phyloP scores from a whole-genome alignment of 1,139 yeast genomes.

The Taphrina communis region DNA sequence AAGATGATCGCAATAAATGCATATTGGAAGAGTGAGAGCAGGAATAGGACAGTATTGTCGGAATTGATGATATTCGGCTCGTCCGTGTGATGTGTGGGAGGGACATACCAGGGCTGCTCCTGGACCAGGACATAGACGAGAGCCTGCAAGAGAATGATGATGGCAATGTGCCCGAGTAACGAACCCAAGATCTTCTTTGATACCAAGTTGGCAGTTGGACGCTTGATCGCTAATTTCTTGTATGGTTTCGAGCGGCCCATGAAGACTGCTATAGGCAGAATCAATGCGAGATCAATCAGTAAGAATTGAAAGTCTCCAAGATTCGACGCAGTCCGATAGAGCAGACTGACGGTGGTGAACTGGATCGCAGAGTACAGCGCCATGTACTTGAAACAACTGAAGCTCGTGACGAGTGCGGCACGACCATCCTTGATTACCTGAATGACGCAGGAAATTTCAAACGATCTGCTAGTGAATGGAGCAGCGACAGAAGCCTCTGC shows the following conservation, averaged over 20 bases:
- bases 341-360: slow-evolving; percentile 79
- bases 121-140: slow-evolving; percentile 68
- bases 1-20: slow-evolving; percentile 79
- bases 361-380: slow-evolving; percentile 96
- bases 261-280: slow-evolving; percentile 90
- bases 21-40: slow-evolving; percentile 85
- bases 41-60: slow-evolving; percentile 85
- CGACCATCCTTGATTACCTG: slow-evolving; percentile 93
- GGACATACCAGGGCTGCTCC: slow-evolving; percentile 71
- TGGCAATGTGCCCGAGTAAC: slow-evolving; percentile 69
- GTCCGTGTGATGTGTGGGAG: slow-evolving; percentile 57
- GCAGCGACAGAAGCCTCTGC: slow-evolving; percentile 99
- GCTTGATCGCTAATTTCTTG: slow-evolving; percentile 63
- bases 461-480: slow-evolving; percentile 87
- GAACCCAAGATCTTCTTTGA: slow-evolving; percentile 87
- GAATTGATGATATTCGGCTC: slow-evolving; percentile 84
- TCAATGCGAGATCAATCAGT: slow-evolving; percentile 86
- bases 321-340: slow-evolving; percentile 88
- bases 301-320: slow-evolving; percentile 96
- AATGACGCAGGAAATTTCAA: slow-evolving; percentile 90
- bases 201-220: slow-evolving; percentile 93
- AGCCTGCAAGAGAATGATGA: slow-evolving; percentile 70
- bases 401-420: slow-evolving; percentile 90
- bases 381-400: slow-evolving; percentile 97
- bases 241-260: slow-evolving; percentile 96